These are phyloP conservation scores for Dothiorella sarmentorum DNA, from an alignment of 2,329 filamentous ascomycete species.

Conservation along the genomic window DNA sequence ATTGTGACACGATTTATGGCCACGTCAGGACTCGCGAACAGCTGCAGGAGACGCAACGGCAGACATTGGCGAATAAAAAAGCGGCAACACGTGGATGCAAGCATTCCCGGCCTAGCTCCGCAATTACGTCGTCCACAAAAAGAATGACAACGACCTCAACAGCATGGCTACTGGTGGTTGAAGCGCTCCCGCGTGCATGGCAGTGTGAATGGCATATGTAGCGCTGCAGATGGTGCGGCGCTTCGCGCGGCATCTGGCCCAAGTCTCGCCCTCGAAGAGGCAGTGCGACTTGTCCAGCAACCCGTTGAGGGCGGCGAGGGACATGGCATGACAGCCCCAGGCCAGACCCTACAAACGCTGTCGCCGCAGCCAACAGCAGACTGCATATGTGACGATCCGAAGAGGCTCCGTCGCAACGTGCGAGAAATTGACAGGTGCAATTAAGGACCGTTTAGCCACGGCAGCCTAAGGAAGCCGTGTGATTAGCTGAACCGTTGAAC, in stretches of 20 bases:
- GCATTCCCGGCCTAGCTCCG: background rate
- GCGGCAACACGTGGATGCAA: conserved; percentile 1
- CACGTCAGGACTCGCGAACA: conserved; percentile 3
- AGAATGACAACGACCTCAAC: background rate
- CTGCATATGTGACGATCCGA: background rate
- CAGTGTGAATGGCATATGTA: background rate
- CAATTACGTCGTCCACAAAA: background rate
- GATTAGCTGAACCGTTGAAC: conserved; percentile 8
- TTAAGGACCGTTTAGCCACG: conserved; percentile 1
- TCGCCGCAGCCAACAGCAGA: background rate
- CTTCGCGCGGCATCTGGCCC: background rate
- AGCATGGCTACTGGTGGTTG: background rate
- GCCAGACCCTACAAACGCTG: background rate
- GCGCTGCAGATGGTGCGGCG: background rate
- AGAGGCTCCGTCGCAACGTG: conserved; percentile 8
- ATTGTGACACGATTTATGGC: background rate
- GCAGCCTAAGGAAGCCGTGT: conserved; percentile 6
- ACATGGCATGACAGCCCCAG: conserved; percentile 3
- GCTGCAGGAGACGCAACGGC: conserved; percentile 1
- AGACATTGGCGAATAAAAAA: background rate
- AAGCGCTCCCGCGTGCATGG: background rate
- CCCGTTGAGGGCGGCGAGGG: background rate
- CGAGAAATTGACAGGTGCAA: conserved; percentile 14
- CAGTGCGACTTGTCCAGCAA: background rate
- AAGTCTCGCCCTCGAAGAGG: background rate